A percentile compares a stretch with the other conserved stretches of the same genome.
Evolutionary conservation across 2,329 filamentous ascomycete species (phyloP).

Genomic region (Colletotrichum brevisporum): DNA sequence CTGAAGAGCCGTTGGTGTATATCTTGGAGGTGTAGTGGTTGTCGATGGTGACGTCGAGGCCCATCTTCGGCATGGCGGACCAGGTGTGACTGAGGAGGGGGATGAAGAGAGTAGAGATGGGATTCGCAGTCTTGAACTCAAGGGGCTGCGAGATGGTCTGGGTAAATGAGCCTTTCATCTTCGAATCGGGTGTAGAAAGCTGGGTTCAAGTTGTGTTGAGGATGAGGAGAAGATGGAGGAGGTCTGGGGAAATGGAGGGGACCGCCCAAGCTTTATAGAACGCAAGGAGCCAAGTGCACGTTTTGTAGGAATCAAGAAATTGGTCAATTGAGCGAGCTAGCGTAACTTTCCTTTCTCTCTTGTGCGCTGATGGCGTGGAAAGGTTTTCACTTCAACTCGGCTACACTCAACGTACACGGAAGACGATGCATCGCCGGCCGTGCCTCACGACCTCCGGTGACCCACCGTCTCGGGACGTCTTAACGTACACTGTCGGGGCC

Average conservation of each 20-base stretch:
- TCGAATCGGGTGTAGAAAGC: not conserved
- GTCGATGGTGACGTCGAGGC: constrained; percentile 64
- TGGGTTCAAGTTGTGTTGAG: not conserved
- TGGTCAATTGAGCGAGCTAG: constrained; percentile 2
- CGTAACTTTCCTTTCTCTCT: constrained; percentile 7
- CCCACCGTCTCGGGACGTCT: constrained; percentile 24
- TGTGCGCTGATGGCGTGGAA: not conserved
- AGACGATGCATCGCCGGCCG: constrained; percentile 14
- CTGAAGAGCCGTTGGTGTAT: constrained; percentile 66
- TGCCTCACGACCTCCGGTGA: constrained; percentile 18
- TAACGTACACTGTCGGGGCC: constrained; percentile 9
- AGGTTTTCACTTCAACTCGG: constrained; percentile 19
- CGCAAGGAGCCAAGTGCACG: not conserved
- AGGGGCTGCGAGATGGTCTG: not conserved
- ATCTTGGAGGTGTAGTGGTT: constrained; percentile 68
- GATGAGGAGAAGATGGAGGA: not conserved
- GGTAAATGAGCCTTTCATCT: not conserved
- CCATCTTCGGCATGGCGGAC: constrained; percentile 43
- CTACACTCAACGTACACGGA: constrained; percentile 33
- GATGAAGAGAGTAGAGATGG: not conserved
- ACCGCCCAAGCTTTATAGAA: constrained; percentile 16
- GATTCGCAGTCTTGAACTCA: not conserved
- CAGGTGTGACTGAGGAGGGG: constrained; percentile 27
- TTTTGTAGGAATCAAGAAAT: not conserved
- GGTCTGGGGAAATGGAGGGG: not conserved